phyloP scores from a whole-genome alignment of 768 basidiomycete genomes.

The Naematelia encephala region DNA sequence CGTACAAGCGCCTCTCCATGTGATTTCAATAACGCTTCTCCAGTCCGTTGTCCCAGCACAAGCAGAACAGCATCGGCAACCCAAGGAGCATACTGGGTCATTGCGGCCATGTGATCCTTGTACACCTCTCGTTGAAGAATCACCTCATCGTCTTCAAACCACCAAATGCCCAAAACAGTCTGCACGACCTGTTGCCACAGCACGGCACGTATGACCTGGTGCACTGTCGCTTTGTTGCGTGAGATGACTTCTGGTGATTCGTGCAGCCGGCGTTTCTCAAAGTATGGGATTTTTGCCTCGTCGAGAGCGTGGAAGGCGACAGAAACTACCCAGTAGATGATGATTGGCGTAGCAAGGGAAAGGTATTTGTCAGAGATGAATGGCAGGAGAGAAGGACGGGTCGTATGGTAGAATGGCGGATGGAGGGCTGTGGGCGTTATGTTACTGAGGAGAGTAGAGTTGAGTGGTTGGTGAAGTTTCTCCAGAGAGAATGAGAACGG shows the following conservation, averaged over 20 bases:
- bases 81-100: slow-evolving; percentile 44
- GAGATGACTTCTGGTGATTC: slow-evolving; percentile 72
- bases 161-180: slow-evolving; percentile 67
- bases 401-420: slow-evolving; percentile 53
- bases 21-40: slow-evolving; percentile 50
- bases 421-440: slow-evolving; percentile 42
- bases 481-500: slow-evolving; percentile 5
- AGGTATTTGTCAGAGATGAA: slow-evolving; percentile 67
- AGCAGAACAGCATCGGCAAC: slow-evolving; percentile 53
- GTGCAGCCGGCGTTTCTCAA: slow-evolving; percentile 83
- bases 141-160: slow-evolving; percentile 58
- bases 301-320: slow-evolving; percentile 80
- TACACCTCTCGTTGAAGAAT: slow-evolving; percentile 38
- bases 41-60: slow-evolving; percentile 54
- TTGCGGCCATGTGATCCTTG: slow-evolving; percentile 42
- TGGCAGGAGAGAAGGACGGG: slow-evolving; percentile 52
- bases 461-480: slow-evolving; percentile 8
- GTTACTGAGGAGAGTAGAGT: slow-evolving; percentile 32
- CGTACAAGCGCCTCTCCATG: slow-evolving; percentile 56
- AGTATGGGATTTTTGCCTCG: slow-evolving; percentile 60
- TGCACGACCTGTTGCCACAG: slow-evolving; percentile 82
- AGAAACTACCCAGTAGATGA: slow-evolving; percentile 80
- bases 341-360: slow-evolving; percentile 68
- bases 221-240: slow-evolving; percentile 69
- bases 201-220: slow-evolving; percentile 74